A percentile compares a stretch with the other conserved stretches of the same genome.
Evolutionary conservation across 2,329 filamentous ascomycete genomes (phyloP).

Genomic region (Nothopassalora personata): DNA sequence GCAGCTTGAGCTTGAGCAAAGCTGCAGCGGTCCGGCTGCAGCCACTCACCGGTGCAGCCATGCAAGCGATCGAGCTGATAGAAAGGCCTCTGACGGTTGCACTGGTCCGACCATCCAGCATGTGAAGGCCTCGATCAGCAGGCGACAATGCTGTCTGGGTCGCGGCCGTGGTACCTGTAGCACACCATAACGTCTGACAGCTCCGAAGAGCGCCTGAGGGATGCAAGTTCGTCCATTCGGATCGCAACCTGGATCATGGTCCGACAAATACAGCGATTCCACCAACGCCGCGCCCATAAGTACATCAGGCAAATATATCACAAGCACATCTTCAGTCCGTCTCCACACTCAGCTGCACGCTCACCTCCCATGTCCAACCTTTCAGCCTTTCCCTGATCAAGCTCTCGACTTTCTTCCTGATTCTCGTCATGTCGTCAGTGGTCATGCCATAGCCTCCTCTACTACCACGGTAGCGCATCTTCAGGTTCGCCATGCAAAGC

Average conservation of each 20-base stretch:
- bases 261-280: not conserved
- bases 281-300: not conserved
- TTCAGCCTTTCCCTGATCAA: conserved; percentile 81
- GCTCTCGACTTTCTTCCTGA: conserved; percentile 70
- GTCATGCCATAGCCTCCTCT: conserved; percentile 56
- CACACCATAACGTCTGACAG: not conserved
- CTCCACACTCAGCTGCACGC: conserved; percentile 62
- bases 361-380: conserved; percentile 90
- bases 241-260: not conserved
- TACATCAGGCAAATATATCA: not conserved
- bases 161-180: not conserved
- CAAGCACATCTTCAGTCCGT: conserved; percentile 9
- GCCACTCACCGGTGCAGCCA: not conserved
- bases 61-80: not conserved
- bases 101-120: not conserved
- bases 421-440: conserved; percentile 57
- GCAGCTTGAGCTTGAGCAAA: not conserved
- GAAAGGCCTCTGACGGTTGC: not conserved
- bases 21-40: not conserved
- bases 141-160: not conserved
- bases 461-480: conserved; percentile 58
- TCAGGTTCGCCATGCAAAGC: conserved; percentile 90
- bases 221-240: not conserved
- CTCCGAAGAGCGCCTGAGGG: not conserved
- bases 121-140: not conserved